Evolutionary conservation across 345 rosid species (phyloP).

Genomic region (Stellera chamaejasme): DNA sequence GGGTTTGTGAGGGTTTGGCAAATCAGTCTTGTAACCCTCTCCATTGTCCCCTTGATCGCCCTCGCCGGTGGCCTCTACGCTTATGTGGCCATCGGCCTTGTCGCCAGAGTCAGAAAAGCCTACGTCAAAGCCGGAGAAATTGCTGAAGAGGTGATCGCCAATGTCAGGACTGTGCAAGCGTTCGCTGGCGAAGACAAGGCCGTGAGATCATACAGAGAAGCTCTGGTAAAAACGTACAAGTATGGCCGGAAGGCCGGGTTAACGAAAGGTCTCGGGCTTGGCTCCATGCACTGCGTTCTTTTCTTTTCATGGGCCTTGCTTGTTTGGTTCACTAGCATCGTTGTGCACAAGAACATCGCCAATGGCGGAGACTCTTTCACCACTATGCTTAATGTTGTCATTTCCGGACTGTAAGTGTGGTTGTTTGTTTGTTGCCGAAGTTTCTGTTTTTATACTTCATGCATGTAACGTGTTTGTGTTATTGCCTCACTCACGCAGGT

Average conservation of each 20-base stretch:
- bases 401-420: conserved; percentile 75
- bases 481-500: conserved; percentile 30
- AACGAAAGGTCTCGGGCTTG: conserved; percentile 88
- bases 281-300: conserved; percentile 73
- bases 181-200: conserved; percentile 92
- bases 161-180: conserved; percentile 96
- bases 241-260: conserved; percentile 85
- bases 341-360: conserved; percentile 77
- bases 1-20: conserved; percentile 94
- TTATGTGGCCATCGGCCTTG: conserved; percentile 67
- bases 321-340: conserved; percentile 84
- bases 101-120: conserved; percentile 70
- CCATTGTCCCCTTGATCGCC: conserved; percentile 91
- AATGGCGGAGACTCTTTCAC: conserved; percentile 93
- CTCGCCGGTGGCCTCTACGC: conserved; percentile 92
- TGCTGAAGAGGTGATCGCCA: conserved; percentile 97
- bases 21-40: conserved; percentile 85
- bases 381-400: conserved; percentile 96
- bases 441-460: neutral
- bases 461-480: neutral
- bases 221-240: conserved; percentile 56
- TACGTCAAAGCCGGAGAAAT: conserved; percentile 93
- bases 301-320: conserved; percentile 94
- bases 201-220: conserved; percentile 57
- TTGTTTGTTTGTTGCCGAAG: neutral